These are phyloP conservation scores for Farysia itapuensis DNA, from an alignment of 1,284 basidiomycete species.

Conservation along the genomic window DNA sequence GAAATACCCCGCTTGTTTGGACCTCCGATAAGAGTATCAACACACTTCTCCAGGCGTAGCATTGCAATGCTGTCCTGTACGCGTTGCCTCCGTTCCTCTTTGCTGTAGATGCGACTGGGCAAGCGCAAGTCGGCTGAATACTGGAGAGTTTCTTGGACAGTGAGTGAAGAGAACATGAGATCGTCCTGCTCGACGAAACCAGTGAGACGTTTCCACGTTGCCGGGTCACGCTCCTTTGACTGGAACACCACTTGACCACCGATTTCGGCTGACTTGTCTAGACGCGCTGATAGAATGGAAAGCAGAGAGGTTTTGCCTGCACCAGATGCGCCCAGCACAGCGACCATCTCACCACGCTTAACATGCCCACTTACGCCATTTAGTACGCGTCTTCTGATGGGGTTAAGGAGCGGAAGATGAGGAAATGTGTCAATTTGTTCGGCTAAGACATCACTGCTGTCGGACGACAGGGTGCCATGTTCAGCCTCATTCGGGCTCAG, in stretches of 20 bases:
- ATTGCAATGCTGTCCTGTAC: slow-evolving; percentile 38
- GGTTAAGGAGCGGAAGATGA: slow-evolving; percentile 24
- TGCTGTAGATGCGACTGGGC: slow-evolving; percentile 27
- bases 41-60: slow-evolving; percentile 39
- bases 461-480: slow-evolving; percentile 4
- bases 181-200: slow-evolving; percentile 51
- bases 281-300: slow-evolving; percentile 39
- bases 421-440: slow-evolving; percentile 24
- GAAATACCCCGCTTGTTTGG: slow-evolving; percentile 39
- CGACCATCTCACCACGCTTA: slow-evolving; percentile 36
- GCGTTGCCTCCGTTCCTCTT: slow-evolving; percentile 28
- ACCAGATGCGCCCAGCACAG: slow-evolving; percentile 45
- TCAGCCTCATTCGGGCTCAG: slow-evolving; percentile 4
- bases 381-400: slow-evolving; percentile 25
- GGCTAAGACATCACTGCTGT: slow-evolving; percentile 1
- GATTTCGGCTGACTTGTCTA: slow-evolving; percentile 33
- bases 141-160: slow-evolving; percentile 40
- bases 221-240: slow-evolving; percentile 30
- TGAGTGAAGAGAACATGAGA: slow-evolving; percentile 36
- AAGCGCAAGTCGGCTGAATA: slow-evolving; percentile 41
- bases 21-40: slow-evolving; percentile 34
- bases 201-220: slow-evolving; percentile 41
- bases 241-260: slow-evolving; percentile 31
- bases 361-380: slow-evolving; percentile 36
- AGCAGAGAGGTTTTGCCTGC: slow-evolving; percentile 49